Evolutionary conservation across 106 monocot species (phyloP).

Genomic region (Ottelia alismoides): DNA sequence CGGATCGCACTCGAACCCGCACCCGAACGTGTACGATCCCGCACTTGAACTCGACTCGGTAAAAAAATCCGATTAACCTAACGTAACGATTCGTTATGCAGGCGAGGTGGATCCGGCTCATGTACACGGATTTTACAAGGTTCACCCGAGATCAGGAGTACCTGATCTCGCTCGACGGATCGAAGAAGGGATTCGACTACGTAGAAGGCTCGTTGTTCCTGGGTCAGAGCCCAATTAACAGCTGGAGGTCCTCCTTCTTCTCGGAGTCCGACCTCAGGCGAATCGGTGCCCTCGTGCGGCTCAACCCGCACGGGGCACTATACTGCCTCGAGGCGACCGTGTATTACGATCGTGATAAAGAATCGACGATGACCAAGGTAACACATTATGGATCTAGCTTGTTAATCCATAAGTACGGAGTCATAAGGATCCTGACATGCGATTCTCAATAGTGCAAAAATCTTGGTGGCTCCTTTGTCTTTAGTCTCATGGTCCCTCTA

Average conservation of each 20-base stretch:
- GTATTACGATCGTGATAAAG: too few relatives aligned
- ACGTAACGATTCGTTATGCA: constrained; percentile 1
- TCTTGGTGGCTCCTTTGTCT: too few relatives aligned
- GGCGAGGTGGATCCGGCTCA: constrained; percentile 72
- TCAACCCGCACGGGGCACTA: constrained; percentile 15
- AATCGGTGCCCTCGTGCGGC: constrained; percentile 22
- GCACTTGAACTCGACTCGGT: background rate
- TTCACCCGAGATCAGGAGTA: constrained; percentile 71
- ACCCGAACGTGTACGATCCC: constrained; percentile 39
- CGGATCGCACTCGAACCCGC: constrained; percentile 67
- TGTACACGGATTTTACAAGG: constrained; percentile 51
- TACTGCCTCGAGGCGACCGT: constrained; percentile 70
- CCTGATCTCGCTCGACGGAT: constrained; percentile 42
- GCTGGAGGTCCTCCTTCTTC: constrained; percentile 92
- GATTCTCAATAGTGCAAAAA: too few relatives aligned
- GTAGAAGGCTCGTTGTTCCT: constrained; percentile 79
- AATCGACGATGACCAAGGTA: too few relatives aligned
- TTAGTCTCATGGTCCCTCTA: too few relatives aligned
- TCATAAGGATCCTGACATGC: too few relatives aligned
- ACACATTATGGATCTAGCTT: too few relatives aligned
- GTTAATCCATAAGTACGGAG: too few relatives aligned
- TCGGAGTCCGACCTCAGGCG: constrained; percentile 49
- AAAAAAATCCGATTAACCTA: background rate
- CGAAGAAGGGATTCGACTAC: constrained; percentile 47
- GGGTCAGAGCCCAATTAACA: constrained; percentile 55